Conservation (phyloP, 2,329 filamentous ascomycete species). For the Ascochyta clinopodiicola region DNA sequence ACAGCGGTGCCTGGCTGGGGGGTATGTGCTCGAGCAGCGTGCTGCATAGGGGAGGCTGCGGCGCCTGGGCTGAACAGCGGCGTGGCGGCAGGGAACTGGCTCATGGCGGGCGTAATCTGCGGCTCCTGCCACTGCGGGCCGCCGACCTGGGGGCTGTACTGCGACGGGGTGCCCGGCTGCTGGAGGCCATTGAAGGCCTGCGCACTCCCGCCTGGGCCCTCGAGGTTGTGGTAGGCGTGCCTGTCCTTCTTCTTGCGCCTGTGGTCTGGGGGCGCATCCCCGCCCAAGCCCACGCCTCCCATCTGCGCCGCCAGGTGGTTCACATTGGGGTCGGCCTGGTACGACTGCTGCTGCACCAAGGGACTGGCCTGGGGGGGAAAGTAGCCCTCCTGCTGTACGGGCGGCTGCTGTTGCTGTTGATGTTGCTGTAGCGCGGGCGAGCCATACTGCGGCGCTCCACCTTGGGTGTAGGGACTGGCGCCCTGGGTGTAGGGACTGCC, state of each 20-base stretch:
- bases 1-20: constrained; percentile 47
- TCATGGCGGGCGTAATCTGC: constrained; percentile 55
- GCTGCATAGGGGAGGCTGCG: constrained; percentile 45
- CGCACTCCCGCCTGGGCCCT: constrained; percentile 69
- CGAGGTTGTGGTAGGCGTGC: constrained; percentile 88
- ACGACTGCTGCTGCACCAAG: constrained; percentile 19
- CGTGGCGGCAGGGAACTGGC: constrained; percentile 68
- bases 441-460: constrained; percentile 39
- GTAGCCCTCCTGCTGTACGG: constrained; percentile 48
- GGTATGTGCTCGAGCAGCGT: constrained; percentile 42
- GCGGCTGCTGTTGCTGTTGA: constrained; percentile 35
- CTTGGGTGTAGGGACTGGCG: constrained; percentile 31
- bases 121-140: constrained; percentile 51
- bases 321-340: constrained; percentile 45
- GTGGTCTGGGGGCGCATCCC: constrained; percentile 52
- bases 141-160: constrained; percentile 55
- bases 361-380: constrained; percentile 49
- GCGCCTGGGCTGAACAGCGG: constrained; percentile 58
- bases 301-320: constrained; percentile 37
- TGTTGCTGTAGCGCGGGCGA: constrained; percentile 38
- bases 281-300: constrained; percentile 37
- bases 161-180: constrained; percentile 61
- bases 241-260: constrained; percentile 88
- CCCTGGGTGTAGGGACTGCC: constrained; percentile 40
- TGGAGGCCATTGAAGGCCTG: constrained; percentile 74